These are phyloP conservation scores for Saccharomyces hybrid DNA, from an alignment of 1,139 yeast species.

Conservation along the genomic window DNA sequence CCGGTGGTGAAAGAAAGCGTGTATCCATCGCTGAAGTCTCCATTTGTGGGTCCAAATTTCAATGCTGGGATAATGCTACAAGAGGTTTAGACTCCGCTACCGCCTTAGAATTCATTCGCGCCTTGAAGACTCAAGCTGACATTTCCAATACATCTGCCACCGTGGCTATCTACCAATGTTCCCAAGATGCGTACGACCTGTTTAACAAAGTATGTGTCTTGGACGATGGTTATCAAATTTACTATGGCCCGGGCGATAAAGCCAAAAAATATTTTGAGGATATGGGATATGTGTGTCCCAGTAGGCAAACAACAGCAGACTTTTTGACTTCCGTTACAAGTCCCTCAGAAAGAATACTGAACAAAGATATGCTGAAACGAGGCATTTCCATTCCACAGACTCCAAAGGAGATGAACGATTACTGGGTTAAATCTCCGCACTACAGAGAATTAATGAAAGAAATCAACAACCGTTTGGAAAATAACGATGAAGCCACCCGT, in stretches of 20 bases:
- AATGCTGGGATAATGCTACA: conserved; percentile 72
- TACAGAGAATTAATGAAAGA: conserved; percentile 36
- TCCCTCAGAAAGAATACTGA: conserved; percentile 49
- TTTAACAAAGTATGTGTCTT: conserved; percentile 42
- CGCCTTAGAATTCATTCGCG: conserved; percentile 65
- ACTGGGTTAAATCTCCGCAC: conserved; percentile 56
- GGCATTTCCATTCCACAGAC: conserved; percentile 59
- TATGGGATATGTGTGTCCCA: conserved; percentile 50
- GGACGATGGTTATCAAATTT: conserved; percentile 40
- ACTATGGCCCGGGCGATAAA: conserved; percentile 35
- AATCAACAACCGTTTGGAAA: conserved; percentile 32
- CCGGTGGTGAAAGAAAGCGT: conserved; percentile 41
- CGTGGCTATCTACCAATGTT: conserved; percentile 78
- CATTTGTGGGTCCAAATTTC: conserved; percentile 39
- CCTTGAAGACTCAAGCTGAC: conserved; percentile 57
- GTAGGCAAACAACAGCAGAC: conserved; percentile 45
- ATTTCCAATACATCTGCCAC: conserved; percentile 55
- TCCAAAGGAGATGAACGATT: conserved; percentile 54
- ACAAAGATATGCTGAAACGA: conserved; percentile 18
- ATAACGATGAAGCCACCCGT: conserved; percentile 9
- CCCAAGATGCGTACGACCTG: conserved; percentile 54
- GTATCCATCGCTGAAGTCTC: conserved; percentile 41
- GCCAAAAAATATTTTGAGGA: conserved; percentile 39
- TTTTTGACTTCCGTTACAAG: conserved; percentile 45
- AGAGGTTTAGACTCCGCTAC: conserved; percentile 73